phyloP scores from a whole-genome alignment of 108 stramenopile genomes.

The Cyclotella kingstonii region DNA sequence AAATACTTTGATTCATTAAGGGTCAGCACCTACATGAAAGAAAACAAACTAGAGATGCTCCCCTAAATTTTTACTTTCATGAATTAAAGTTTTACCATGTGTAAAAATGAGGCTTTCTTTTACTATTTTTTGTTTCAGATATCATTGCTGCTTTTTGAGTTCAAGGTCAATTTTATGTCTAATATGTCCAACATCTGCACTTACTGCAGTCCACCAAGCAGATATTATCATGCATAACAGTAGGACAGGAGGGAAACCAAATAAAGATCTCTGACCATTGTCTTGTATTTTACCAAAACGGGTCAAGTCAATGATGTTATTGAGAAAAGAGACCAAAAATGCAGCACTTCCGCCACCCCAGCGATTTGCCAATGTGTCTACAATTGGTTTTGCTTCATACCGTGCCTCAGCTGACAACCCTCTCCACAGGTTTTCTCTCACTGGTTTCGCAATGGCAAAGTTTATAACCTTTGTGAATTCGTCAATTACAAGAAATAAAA shows the following conservation, averaged over 20 bases:
- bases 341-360: slow-evolving; percentile 92
- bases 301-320: slow-evolving; percentile 50
- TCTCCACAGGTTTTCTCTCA: slow-evolving; percentile 84
- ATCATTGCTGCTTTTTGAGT: slow-evolving; percentile 62
- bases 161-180: slow-evolving; percentile 74
- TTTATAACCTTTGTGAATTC: slow-evolving; percentile 88
- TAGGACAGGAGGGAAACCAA: slow-evolving; percentile 78
- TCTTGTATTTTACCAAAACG: slow-evolving; percentile 40
- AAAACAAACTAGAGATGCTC: no score
- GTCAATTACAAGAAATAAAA: slow-evolving; percentile 77
- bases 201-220: slow-evolving; percentile 84
- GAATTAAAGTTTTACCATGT: no score
- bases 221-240: slow-evolving; percentile 70
- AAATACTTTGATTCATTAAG: no score
- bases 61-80: no score
- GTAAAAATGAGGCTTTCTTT: no score
- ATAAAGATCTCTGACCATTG: slow-evolving; percentile 50
- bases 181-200: slow-evolving; percentile 77
- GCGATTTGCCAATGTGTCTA: slow-evolving; percentile 86
- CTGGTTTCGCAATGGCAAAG: slow-evolving; percentile 86
- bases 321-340: slow-evolving; percentile 69
- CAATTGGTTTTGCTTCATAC: slow-evolving; percentile 91
- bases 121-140: no score
- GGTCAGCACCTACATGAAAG: no score
- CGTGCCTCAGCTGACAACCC: slow-evolving; percentile 84